Conservation (phyloP, 441 rosid species). For the Croton setiger region DNA sequence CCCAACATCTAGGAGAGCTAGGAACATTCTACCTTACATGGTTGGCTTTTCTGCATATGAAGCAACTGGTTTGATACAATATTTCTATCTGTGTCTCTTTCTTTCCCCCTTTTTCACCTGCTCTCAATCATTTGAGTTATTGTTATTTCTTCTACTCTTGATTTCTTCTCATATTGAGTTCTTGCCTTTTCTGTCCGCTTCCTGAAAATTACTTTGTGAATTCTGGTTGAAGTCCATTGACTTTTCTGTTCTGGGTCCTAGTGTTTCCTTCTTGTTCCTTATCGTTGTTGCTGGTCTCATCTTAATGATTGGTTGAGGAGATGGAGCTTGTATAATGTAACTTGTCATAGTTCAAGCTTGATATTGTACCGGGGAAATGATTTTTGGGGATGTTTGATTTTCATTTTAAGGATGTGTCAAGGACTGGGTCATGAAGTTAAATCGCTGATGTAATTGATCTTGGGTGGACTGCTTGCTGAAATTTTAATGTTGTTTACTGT, state of each 20-base stretch:
- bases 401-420: conserved; percentile 31
- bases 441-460: conserved; percentile 25
- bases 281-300: conserved; percentile 10
- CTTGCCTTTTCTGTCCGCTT: background rate
- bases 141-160: background rate
- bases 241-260: background rate
- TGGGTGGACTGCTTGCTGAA: conserved; percentile 43
- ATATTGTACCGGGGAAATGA: conserved; percentile 22
- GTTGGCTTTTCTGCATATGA: background rate
- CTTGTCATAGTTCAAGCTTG: conserved; percentile 17
- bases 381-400: conserved; percentile 31
- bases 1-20: too few species aligned
- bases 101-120: background rate
- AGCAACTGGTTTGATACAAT: background rate
- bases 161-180: background rate
- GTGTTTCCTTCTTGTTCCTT: background rate
- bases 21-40: background rate
- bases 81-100: background rate
- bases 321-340: conserved; percentile 22
- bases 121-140: background rate
- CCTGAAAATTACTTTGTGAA: background rate
- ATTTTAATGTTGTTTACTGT: conserved; percentile 37
- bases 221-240: conserved; percentile 1
- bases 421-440: conserved; percentile 21
- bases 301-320: conserved; percentile 20